Conservation (phyloP, 2,329 filamentous ascomycete species). For the Thermomyces lanuginosus region DNA sequence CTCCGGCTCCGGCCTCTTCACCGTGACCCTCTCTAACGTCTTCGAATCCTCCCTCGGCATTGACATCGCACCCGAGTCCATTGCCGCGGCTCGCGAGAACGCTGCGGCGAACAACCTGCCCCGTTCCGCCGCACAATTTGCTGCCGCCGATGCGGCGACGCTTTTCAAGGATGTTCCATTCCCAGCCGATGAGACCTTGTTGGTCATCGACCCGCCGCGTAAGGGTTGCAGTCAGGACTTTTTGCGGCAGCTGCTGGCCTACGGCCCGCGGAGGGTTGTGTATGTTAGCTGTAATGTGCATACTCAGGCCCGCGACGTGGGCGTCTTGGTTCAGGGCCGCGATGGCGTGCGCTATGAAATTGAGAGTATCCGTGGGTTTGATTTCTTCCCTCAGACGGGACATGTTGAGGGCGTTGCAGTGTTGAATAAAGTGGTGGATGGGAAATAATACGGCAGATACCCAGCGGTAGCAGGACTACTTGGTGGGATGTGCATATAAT, state of each 20-base stretch:
- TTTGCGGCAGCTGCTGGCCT: conserved; percentile 60
- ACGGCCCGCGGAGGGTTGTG: conserved; percentile 61
- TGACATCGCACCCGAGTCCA: conserved; percentile 68
- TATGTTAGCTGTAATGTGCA: conserved; percentile 98
- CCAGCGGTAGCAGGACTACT: too few relatives aligned
- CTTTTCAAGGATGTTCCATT: conserved; percentile 66
- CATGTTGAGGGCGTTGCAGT: conserved; percentile 52
- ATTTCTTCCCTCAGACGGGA: conserved; percentile 84
- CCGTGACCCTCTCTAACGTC: conserved; percentile 70
- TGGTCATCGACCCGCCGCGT: conserved; percentile 91
- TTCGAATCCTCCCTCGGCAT: conserved; percentile 74
- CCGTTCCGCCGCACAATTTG: conserved; percentile 67
- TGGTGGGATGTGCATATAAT: too few relatives aligned
- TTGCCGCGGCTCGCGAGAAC: conserved; percentile 63
- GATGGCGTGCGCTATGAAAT: conserved; percentile 51
- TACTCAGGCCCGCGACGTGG: conserved; percentile 87
- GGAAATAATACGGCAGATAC: too few relatives aligned
- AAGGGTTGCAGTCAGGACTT: conserved; percentile 88
- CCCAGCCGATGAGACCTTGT: conserved; percentile 63
- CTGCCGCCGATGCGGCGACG: conserved; percentile 70
- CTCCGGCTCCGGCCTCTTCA: conserved; percentile 93
- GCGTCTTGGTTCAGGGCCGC: conserved; percentile 60
- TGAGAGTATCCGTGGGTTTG: conserved; percentile 81
- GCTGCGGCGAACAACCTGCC: conserved; percentile 59
- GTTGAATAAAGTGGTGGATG: conserved; percentile 32